Evolutionary conservation across 2,329 filamentous ascomycete genomes (phyloP).

Genomic region (Colletotrichum tanaceti): DNA sequence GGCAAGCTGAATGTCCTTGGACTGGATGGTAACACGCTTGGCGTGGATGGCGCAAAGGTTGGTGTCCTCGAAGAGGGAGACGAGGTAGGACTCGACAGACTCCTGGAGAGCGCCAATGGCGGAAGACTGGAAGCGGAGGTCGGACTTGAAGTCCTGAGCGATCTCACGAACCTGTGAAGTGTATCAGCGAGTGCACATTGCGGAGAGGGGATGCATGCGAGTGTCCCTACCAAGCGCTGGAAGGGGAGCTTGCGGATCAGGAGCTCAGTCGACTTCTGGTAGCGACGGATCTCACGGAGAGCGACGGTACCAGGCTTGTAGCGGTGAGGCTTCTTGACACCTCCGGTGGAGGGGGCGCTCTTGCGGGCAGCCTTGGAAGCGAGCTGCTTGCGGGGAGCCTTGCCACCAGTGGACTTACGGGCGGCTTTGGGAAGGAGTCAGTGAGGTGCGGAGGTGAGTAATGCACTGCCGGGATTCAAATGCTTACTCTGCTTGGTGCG

Average conservation of each 20-base stretch:
- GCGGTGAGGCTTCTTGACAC: slow-evolving; percentile 95
- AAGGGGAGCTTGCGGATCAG: slow-evolving; percentile 97
- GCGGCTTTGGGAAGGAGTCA: slow-evolving; percentile 49
- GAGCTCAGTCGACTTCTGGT: slow-evolving; percentile 91
- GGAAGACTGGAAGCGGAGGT: slow-evolving; percentile 97
- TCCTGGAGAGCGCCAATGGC: slow-evolving; percentile 98
- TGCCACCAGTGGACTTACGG: slow-evolving; percentile 83
- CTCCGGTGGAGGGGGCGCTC: slow-evolving; percentile 94
- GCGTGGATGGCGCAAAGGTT: slow-evolving; percentile 99
- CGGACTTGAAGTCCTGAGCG: slow-evolving; percentile 93
- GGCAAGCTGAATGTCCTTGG: slow-evolving; percentile 97
- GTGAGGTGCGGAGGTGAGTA: neutral
- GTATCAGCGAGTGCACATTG: slow-evolving; percentile 28
- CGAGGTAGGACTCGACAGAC: slow-evolving; percentile 98
- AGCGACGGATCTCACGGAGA: slow-evolving; percentile 91
- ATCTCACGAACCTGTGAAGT: slow-evolving; percentile 84
- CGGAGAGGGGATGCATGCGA: neutral
- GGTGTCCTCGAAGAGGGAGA: slow-evolving; percentile 98
- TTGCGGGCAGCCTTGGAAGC: slow-evolving; percentile 99
- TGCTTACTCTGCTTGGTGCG: slow-evolving; percentile 69
- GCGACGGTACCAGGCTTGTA: slow-evolving; percentile 87
- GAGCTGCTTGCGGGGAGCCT: slow-evolving; percentile 92
- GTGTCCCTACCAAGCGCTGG: slow-evolving; percentile 80
- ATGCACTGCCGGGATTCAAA: too few species aligned
- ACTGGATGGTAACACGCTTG: slow-evolving; percentile 98